Base-by-base conservation (phyloP, 306 rosid genomes). In the Astragalus membranaceus region DNA sequence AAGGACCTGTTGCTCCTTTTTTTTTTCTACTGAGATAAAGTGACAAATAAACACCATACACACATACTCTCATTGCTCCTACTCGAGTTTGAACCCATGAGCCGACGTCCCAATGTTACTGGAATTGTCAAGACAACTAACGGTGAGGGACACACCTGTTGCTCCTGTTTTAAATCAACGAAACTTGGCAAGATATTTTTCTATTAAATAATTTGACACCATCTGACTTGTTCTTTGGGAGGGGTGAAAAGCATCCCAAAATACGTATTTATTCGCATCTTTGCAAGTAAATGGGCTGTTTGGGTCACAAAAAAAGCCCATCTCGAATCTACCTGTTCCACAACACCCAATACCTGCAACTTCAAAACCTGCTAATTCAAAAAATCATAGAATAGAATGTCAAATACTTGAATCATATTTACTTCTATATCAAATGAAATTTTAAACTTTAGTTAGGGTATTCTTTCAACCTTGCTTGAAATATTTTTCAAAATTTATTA, bases 201-300 rank as follows among this genome's bases (percentile, higher is more conserved):
- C 8, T 10, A 79, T 5, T 10, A 82, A 46, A 53, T 58, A 60
- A 8, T 75, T 36, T 5, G 80, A 46, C 48, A 81, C 23, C 6
- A 81, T 51, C 6, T 23, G 60, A 72, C 77, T 76, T 47, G 88
- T 82, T 64, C 74, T 78, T 51, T 75, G 60, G 0, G 87, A 44
- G 16, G 85, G 90, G 78, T 86, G 90, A 43, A 80, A 69, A 5
- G 90, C 79, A 56, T 86, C 90, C 90, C 88, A 86, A 74, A 83
- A 86, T 11, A 80, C 78, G 64, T 83, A 86, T 29, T 70, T 75
- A 46, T 73, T 61, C 30, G 80, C 82, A 53, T 81, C 77, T 39
- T 17, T 32, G 81, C 90, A 81, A 4, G 84, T 78, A 16, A 69
- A 64, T 8, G 73, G 82, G 47, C 65, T 75, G 0, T 78, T 33